Evolutionary conservation across 1,284 basidiomycete genomes (phyloP).

Genomic region (Rhodotorula sp.): DNA sequence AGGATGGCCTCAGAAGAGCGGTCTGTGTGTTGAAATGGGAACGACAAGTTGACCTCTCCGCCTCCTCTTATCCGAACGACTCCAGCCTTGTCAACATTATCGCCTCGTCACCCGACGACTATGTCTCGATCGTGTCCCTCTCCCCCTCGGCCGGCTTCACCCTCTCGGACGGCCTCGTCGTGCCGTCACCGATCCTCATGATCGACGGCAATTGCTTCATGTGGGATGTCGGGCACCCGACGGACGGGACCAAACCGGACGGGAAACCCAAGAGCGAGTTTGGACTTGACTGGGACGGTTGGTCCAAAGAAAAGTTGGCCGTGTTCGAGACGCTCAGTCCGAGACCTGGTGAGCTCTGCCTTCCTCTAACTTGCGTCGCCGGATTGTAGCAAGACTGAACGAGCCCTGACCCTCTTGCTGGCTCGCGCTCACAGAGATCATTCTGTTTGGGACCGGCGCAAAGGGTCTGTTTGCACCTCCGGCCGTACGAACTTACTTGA

Average conservation of each 20-base stretch:
- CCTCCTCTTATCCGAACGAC: neutral
- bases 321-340: conserved; percentile 78
- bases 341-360: conserved; percentile 65
- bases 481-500: conserved; percentile 66
- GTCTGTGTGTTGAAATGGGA: too few relatives aligned
- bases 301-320: conserved; percentile 70
- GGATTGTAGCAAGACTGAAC: neutral
- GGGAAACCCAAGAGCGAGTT: conserved; percentile 5
- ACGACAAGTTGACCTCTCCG: neutral
- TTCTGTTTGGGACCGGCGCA: conserved; percentile 83
- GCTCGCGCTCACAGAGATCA: conserved; percentile 63
- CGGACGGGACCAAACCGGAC: conserved; percentile 51
- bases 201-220: conserved; percentile 81
- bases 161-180: conserved; percentile 62
- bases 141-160: conserved; percentile 48
- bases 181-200: conserved; percentile 76
- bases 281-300: conserved; percentile 53
- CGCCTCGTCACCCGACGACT: conserved; percentile 29
- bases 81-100: conserved; percentile 44
- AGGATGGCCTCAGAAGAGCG: too few relatives aligned
- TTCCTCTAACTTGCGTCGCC: neutral
- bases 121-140: conserved; percentile 35
- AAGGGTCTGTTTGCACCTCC: conserved; percentile 69
- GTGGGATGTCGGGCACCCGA: conserved; percentile 74
- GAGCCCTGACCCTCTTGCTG: neutral